A percentile compares a stretch with the other conserved stretches of the same genome.
Conservation (phyloP, 768 basidiomycete genomes). For the Lentinula detonsa region DNA sequence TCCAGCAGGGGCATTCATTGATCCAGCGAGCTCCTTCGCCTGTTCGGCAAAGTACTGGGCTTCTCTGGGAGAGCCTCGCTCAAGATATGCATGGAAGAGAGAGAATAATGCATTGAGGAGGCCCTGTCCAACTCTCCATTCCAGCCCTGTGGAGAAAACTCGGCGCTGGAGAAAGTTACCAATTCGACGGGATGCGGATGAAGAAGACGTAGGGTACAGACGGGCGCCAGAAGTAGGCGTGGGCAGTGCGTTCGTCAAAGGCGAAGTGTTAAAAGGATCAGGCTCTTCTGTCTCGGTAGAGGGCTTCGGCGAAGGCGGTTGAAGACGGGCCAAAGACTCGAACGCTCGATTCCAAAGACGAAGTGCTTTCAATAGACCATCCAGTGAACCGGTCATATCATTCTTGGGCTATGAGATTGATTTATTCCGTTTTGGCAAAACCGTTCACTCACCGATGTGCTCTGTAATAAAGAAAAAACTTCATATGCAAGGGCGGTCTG, state of each 20-base stretch:
- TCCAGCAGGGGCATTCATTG: conserved; percentile 61
- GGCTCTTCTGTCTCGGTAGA: conserved; percentile 25
- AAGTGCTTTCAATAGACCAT: conserved; percentile 60
- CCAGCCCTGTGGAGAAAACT: conserved; percentile 45
- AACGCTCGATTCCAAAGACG: conserved; percentile 78
- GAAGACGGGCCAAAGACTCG: conserved; percentile 59
- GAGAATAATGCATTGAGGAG: conserved; percentile 62
- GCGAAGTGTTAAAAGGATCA: conserved; percentile 56
- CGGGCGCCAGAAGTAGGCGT: neutral
- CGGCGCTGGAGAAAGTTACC: conserved; percentile 23
- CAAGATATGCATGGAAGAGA: conserved; percentile 57
- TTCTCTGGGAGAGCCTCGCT: conserved; percentile 78
- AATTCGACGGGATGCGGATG: conserved; percentile 14
- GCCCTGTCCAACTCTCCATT: conserved; percentile 75
- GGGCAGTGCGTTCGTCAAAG: conserved; percentile 28
- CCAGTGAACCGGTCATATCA: conserved; percentile 50
- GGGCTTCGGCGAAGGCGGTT: conserved; percentile 24
- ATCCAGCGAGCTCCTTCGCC: conserved; percentile 64
- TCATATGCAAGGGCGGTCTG: conserved; percentile 67
- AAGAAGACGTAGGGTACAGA: conserved; percentile 21
- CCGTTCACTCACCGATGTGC: conserved; percentile 45
- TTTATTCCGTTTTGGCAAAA: neutral
- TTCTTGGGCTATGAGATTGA: conserved; percentile 34
- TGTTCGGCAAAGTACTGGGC: conserved; percentile 81
- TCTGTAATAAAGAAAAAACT: conserved; percentile 64